Conservation (phyloP, 371 early-diverging fungal genomes). For the Actinomortierella ambigua region DNA sequence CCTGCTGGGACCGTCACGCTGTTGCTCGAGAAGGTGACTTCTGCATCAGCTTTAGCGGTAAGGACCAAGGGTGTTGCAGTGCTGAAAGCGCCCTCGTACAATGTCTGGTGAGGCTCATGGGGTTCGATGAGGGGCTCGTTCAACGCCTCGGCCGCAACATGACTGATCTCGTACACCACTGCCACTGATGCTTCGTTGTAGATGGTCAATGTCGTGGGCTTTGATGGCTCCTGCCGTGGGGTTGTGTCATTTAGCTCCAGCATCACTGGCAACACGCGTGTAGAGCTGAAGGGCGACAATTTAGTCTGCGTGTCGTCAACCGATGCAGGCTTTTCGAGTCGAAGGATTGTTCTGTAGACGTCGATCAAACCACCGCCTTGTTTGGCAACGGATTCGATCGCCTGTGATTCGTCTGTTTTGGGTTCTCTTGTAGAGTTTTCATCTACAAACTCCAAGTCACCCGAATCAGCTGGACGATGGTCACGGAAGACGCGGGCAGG, state of each 20-base stretch:
- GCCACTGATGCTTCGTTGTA: constrained; percentile 16
- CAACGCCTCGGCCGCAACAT: constrained; percentile 24
- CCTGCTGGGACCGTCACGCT: constrained; percentile 15
- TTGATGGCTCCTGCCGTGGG: neutral
- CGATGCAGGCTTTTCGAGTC: constrained; percentile 7
- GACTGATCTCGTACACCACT: constrained; percentile 17
- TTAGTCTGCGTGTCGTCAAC: neutral
- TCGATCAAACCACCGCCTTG: constrained; percentile 32
- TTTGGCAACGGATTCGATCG: constrained; percentile 21
- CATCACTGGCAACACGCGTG: constrained; percentile 16
- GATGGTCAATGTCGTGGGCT: constrained; percentile 16
- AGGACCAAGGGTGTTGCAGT: too few relatives aligned
- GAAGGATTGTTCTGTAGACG: constrained; percentile 16
- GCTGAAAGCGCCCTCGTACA: too few relatives aligned
- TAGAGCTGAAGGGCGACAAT: neutral
- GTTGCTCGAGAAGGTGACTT: constrained; percentile 3
- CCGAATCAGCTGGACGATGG: constrained; percentile 8
- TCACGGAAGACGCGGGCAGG: constrained; percentile 15
- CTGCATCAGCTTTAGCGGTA: neutral
- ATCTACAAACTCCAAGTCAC: neutral
- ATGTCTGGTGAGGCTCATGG: neutral
- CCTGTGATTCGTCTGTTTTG: neutral
- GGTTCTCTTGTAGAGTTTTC: neutral
- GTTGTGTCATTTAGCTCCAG: constrained; percentile 35
- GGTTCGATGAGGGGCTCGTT: constrained; percentile 26